Base-by-base conservation (phyloP, 2,329 filamentous ascomycete genomes). In the Neonectria sp. region DNA sequence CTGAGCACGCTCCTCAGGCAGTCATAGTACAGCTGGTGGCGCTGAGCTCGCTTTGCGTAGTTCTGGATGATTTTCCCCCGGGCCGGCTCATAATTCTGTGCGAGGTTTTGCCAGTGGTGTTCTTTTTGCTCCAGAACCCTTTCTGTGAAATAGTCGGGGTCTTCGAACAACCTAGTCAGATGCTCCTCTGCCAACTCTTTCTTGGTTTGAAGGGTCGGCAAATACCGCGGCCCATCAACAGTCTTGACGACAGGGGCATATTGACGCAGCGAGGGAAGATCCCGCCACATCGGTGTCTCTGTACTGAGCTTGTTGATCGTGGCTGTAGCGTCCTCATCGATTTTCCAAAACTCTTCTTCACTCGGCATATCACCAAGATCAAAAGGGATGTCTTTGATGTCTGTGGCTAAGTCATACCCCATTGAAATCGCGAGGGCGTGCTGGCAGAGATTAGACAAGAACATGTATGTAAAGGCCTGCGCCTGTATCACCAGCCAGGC, bases 21-120 rank as follows among this genome's bases (percentile, higher is more conserved):
- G 37, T 71, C 71, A 6, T 53, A 29, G 56, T 75, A 73, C 3
- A 75, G 43, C 6, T 15, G 17, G 9, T 71, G 35, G 11, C 71
- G 70, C 15, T 0, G 3, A 4, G 11, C n/a, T 21, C 11, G 2
- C 6, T 13, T 12, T 25, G 43, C 24, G 35, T 75, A 75, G 4
- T 37, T n/a, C 4, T 59, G 53, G 17, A 69, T 67, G 25, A 63
- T 17, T 5, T 3, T 3, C 11, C 49, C 45, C 27, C 24, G 31
- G 2, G n/a, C 13, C 15, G 52, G 24, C 2, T 45, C 37, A 24
- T 71, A 71, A 31, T 60, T 25, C 17, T 63, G 15, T 3, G 33
- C 15, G 6, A 74, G n/a, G 37, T 75, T 75, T 21, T 37, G 40
- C 71, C 71, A 75, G n/a, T 74, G 69, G 27, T 75, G 72, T 6